A percentile compares a stretch with the other conserved stretches of the same genome.
Evolutionary conservation across 495 filamentous ascomycete genomes (phyloP).

Genomic region (Darksidea phi): DNA sequence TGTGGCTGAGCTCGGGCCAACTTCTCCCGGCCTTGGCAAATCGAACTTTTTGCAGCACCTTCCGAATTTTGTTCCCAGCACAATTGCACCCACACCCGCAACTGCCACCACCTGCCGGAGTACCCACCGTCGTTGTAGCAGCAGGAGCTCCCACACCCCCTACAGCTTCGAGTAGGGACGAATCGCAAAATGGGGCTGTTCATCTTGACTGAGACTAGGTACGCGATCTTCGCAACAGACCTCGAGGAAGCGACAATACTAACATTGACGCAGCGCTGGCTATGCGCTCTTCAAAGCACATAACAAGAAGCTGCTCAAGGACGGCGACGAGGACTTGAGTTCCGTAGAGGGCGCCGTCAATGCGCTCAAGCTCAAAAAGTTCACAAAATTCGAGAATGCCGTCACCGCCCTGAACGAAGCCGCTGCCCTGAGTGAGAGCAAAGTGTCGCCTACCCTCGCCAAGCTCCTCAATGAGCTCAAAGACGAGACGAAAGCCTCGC

Average conservation of each 20-base stretch:
- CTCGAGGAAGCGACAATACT: neutral
- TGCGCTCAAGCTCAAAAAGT: constrained; percentile 90
- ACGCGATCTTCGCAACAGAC: neutral
- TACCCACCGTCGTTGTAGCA: neutral
- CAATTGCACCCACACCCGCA: neutral
- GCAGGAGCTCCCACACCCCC: constrained; percentile 11
- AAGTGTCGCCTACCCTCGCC: constrained; percentile 85
- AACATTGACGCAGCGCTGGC: constrained; percentile 62
- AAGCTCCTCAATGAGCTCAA: constrained; percentile 82
- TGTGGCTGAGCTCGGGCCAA: no score
- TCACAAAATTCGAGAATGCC: constrained; percentile 94
- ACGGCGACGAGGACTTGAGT: constrained; percentile 68
- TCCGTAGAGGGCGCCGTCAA: constrained; percentile 83
- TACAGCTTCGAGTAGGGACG: neutral
- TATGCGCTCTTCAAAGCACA: constrained; percentile 97
- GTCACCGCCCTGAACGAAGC: constrained; percentile 84
- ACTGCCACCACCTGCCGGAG: neutral
- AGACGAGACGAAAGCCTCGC: constrained; percentile 93
- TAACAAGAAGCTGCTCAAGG: constrained; percentile 95
- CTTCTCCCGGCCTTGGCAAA: no score
- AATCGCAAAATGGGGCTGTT: constrained; percentile 39
- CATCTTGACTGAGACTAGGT: constrained; percentile 70
- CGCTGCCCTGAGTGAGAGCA: constrained; percentile 81
- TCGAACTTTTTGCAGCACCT: no score
- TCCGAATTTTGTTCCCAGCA: neutral